Evolutionary conservation across 163 green algal species (phyloP), one percentile per base, ranked within the genome.

Genomic region (Trebouxia gelatinosa): DNA sequence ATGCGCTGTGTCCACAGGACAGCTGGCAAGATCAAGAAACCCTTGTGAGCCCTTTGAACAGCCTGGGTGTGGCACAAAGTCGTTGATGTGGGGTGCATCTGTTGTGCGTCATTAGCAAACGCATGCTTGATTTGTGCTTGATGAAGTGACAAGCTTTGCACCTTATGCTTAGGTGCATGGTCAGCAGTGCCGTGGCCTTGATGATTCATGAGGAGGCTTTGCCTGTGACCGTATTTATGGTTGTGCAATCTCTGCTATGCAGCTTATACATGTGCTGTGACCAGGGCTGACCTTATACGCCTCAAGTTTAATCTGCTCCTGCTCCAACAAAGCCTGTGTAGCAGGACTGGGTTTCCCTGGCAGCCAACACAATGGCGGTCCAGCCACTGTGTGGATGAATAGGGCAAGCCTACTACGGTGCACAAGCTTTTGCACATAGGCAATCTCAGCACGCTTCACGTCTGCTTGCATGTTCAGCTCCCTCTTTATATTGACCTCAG

Each of bases 391-490:
- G 51, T 48, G 50, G 2, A 91, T 77, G 68, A 87, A 91, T n/a
- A 54, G 43, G 48, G 70, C 78, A 48, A 89, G 67, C 48, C 71
- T 61, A 2, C 61, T 72, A 29, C 66, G 74, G 29, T 75, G 80
- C 26, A 48, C 16, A 2, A 88, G 17, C n/a, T 83, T 81, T 79
- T 86, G 82, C 0, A 82, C 83, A 16, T 81, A 75, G 19, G 81
- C 57, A 40, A 91, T 84, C 76, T 89, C 83, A n/a, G 85, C 62
- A 23, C 81, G 70, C 83, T 89, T 88, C 29, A 87, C 64, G 54
- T 91, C 83, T 26, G 82, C 84, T 31, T 77, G 71, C 31, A 86
- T 75, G 38, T 77, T 85, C 29, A 91, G 78, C 35, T 87, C 83
- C 37, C 78, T 43, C 70, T 87, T 81, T 21, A 58, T 3, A 31